A percentile compares a stretch with the other conserved stretches of the same genome.
These are phyloP conservation scores for Aspergillus quadricinctus DNA, from an alignment of 2,329 filamentous ascomycete species.

Conservation along the genomic window DNA sequence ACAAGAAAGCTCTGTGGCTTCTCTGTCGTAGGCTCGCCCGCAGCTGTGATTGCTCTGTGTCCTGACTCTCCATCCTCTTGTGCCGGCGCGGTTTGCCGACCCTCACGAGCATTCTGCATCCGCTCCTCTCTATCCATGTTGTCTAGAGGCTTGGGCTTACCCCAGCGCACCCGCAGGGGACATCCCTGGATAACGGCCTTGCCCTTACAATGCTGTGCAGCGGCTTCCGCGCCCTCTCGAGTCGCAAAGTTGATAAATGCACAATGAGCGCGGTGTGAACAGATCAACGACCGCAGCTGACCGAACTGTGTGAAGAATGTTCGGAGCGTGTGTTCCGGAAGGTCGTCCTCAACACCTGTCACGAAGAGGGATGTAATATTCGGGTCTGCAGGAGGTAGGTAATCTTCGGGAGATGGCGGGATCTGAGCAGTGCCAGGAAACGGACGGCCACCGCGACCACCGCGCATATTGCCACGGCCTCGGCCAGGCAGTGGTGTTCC, in stretches of 20 bases:
- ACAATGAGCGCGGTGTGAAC: slow-evolving; percentile 94
- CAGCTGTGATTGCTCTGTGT: slow-evolving; percentile 31
- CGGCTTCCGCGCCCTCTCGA: slow-evolving; percentile 77
- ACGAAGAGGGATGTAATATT: slow-evolving; percentile 92
- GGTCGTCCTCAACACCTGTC: slow-evolving; percentile 91
- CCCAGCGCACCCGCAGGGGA: slow-evolving; percentile 86
- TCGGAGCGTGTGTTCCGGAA: slow-evolving; percentile 86
- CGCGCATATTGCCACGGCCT: slow-evolving; percentile 46
- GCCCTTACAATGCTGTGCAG: slow-evolving; percentile 79
- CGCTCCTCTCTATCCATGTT: slow-evolving; percentile 86
- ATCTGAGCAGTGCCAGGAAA: slow-evolving; percentile 70
- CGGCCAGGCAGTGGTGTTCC: slow-evolving; percentile 36
- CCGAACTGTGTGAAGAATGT: slow-evolving; percentile 87
- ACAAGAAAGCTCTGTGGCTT: slow-evolving; percentile 46
- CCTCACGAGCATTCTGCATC: slow-evolving; percentile 74
- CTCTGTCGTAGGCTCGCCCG: slow-evolving; percentile 39
- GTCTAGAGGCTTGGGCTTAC: slow-evolving; percentile 84
- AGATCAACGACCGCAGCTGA: slow-evolving; percentile 86
- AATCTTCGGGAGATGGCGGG: slow-evolving; percentile 79
- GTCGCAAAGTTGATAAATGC: slow-evolving; percentile 94
- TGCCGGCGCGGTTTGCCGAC: slow-evolving; percentile 55
- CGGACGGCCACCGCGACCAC: slow-evolving; percentile 49
- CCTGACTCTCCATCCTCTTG: slow-evolving; percentile 38
- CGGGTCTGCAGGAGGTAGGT: slow-evolving; percentile 73
- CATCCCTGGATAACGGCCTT: slow-evolving; percentile 87